Base-by-base conservation (phyloP, 148 eudicot species). In the Amaranthus cruentus region DNA sequence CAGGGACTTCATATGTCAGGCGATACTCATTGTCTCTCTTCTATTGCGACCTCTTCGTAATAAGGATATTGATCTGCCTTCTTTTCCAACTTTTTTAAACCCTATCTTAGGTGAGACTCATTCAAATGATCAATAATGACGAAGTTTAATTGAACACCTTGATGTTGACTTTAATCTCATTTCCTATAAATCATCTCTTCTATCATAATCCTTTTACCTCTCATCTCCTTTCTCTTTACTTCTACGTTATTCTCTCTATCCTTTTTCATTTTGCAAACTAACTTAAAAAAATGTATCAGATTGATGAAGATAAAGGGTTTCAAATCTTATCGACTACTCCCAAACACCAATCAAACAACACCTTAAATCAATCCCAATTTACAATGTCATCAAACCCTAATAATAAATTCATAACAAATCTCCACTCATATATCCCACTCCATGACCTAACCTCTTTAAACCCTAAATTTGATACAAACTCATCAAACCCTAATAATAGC, bases 401-500 rank as follows among this genome's bases (percentile, higher is more conserved):
- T 5, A 71, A 66, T 65, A 71, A 65, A 74, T 74, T 57, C 75
- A 43, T 63, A 48, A 72, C 81, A 73, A 74, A 79, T 49, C 55
- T 70, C 52, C 59, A 75, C 48, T 52, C 78, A 63, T 57, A 80
- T 72, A 13, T 55, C 28, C 67, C 68, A 59, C 63, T 71, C 47
- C 73, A 75, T 66, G 79, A 80, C 58, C 69, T 80, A 66, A n/a
- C 76, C 44, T 57, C 78, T 15, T 63, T 75, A 58, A 80, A 80
- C 79, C 76, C 72, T 66, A 75, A 48, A 46, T 7, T 46, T 43
- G 60, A 74, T 74, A 66, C 82, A 75, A 48, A 47, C 56, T 70
- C 75, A 47, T n/a, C 71, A 28, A 75, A 72, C 78, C 63, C 58
- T 18, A 75, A 49, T 59, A 67, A 59, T 46, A 21, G 55, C 54